Conservation (phyloP, 306 rosid species). For the Geum urbanum region DNA sequence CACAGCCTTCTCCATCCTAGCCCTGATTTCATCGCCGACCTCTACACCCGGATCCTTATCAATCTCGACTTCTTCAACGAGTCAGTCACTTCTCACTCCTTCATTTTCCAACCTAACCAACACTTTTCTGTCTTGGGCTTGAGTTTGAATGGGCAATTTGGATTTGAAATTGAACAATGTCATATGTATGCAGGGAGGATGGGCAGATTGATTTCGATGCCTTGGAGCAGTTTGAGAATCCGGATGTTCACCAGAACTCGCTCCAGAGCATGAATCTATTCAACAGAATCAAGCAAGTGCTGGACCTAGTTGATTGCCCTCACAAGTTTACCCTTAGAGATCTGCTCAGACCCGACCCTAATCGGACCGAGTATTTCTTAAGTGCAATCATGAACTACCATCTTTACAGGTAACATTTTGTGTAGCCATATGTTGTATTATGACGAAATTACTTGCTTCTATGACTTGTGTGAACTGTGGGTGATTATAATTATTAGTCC, state of each 20-base stretch:
- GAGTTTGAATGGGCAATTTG: not conserved
- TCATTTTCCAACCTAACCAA: too few relatives aligned
- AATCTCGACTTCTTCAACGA: slow-evolving; percentile 46
- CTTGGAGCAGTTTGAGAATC: slow-evolving; percentile 69
- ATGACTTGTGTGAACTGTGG: too few relatives aligned
- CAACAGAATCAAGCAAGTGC: slow-evolving; percentile 48
- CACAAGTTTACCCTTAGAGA: slow-evolving; percentile 55
- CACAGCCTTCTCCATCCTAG: slow-evolving; percentile 49
- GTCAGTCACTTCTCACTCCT: slow-evolving; percentile 9
- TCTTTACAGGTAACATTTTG: slow-evolving; percentile 49
- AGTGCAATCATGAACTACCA: slow-evolving; percentile 68
- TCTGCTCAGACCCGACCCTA: slow-evolving; percentile 51
- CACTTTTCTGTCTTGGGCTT: too few relatives aligned
- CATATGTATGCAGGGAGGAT: slow-evolving; percentile 55
- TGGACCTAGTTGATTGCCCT: slow-evolving; percentile 53
- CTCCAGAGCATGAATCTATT: slow-evolving; percentile 35
- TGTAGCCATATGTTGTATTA: not conserved
- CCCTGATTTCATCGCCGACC: slow-evolving; percentile 44
- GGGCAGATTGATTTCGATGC: slow-evolving; percentile 73
- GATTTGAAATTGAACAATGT: not conserved
- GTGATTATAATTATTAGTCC: too few relatives aligned
- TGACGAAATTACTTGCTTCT: not conserved
- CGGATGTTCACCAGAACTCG: slow-evolving; percentile 53
- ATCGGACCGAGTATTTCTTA: slow-evolving; percentile 56
- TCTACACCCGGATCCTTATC: slow-evolving; percentile 54